Evolutionary conservation across 805 yeast genomes (phyloP).

Genomic region (Metahyphopichia silvanorum): DNA sequence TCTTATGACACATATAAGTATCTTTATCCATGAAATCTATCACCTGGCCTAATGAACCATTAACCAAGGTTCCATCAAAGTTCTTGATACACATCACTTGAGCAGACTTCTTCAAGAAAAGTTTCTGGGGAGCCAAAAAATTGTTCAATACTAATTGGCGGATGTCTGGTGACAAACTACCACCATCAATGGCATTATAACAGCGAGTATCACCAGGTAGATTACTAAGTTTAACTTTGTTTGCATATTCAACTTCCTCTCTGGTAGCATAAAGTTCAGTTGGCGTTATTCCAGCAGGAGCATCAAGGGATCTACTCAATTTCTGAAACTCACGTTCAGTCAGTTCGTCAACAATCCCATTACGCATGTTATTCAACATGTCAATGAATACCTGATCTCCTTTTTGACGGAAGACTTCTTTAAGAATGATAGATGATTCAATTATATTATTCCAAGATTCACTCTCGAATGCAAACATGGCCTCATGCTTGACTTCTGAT

Average conservation of each 20-base stretch:
- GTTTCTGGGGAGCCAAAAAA: slow-evolving; percentile 58
- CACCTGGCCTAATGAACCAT: slow-evolving; percentile 74
- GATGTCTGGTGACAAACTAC: slow-evolving; percentile 40
- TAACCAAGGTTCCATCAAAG: slow-evolving; percentile 66
- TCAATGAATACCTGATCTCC: slow-evolving; percentile 67
- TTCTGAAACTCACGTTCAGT: slow-evolving; percentile 49
- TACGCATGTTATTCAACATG: slow-evolving; percentile 74
- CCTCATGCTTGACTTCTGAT: slow-evolving; percentile 17
- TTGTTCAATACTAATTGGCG: slow-evolving; percentile 47
- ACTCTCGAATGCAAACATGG: slow-evolving; percentile 63
- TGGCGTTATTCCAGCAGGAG: slow-evolving; percentile 60
- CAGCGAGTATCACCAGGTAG: slow-evolving; percentile 43
- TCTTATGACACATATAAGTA: slow-evolving; percentile 27
- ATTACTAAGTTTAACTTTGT: slow-evolving; percentile 43
- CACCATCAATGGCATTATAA: slow-evolving; percentile 56
- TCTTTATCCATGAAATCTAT: slow-evolving; percentile 48
- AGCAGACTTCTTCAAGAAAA: slow-evolving; percentile 64
- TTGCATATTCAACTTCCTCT: slow-evolving; percentile 67
- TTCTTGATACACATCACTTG: slow-evolving; percentile 84
- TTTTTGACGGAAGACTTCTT: slow-evolving; percentile 72
- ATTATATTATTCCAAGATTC: slow-evolving; percentile 59
- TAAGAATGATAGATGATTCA: slow-evolving; percentile 53
- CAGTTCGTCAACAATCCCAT: slow-evolving; percentile 51
- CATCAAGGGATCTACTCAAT: slow-evolving; percentile 48
- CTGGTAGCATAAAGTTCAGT: slow-evolving; percentile 76